Evolutionary conservation across 805 yeast genomes (phyloP).

Genomic region (Myxozyma sirexii): DNA sequence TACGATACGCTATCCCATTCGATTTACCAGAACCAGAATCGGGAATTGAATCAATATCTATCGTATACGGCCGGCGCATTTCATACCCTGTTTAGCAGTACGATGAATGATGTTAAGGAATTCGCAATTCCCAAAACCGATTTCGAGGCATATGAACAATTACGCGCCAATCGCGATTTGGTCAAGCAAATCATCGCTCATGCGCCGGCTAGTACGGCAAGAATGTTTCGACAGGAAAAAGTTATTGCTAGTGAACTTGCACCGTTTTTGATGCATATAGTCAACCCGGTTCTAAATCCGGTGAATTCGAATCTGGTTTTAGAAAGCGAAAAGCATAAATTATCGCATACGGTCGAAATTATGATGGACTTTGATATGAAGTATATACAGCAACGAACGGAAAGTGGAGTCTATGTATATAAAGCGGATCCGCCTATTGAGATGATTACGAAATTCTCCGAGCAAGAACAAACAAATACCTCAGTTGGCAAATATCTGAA

Average conservation of each 20-base stretch:
- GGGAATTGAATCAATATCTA: constrained; percentile 57
- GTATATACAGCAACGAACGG: constrained; percentile 38
- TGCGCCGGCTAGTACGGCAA: constrained; percentile 26
- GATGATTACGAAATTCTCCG: constrained; percentile 31
- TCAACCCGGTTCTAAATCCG: constrained; percentile 37
- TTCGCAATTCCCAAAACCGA: constrained; percentile 27
- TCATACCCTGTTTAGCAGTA: constrained; percentile 57
- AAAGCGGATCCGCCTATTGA: constrained; percentile 45
- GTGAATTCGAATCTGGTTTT: constrained; percentile 19
- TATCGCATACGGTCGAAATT: constrained; percentile 32
- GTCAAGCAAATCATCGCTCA: constrained; percentile 37
- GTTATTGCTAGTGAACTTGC: constrained; percentile 39
- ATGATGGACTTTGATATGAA: constrained; percentile 37
- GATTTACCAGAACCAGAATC: constrained; percentile 49
- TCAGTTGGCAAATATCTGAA: constrained; percentile 19
- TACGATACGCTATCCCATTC: constrained; percentile 58
- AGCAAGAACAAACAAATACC: constrained; percentile 15
- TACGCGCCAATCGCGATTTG: constrained; percentile 41
- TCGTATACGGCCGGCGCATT: constrained; percentile 62
- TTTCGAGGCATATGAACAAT: constrained; percentile 38
- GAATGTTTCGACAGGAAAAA: constrained; percentile 20
- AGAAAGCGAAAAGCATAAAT: constrained; percentile 9
- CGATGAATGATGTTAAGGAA: constrained; percentile 32
- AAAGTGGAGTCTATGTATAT: constrained; percentile 38
- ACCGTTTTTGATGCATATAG: constrained; percentile 40